Conservation (phyloP, 2,329 filamentous ascomycete species). For the Diaporthe vaccinii region DNA sequence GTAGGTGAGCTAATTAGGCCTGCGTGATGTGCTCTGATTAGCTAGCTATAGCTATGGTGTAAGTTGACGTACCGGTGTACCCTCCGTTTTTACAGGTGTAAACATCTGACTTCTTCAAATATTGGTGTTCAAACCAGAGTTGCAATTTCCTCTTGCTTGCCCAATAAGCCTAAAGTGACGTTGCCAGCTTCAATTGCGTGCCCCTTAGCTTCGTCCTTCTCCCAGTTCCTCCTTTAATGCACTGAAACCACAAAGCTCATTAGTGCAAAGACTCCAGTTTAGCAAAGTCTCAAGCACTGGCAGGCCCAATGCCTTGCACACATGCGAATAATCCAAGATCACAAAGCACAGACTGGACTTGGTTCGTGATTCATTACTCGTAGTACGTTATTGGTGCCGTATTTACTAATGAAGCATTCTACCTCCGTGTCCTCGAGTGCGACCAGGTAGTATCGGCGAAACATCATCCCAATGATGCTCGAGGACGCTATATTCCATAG, state of each 20-base stretch:
- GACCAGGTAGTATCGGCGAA: conserved; percentile 2
- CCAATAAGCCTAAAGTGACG: not conserved
- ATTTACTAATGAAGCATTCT: not conserved
- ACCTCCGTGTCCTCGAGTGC: not conserved
- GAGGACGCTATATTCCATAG: not conserved
- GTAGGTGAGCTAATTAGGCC: not conserved
- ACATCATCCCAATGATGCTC: conserved; percentile 33
- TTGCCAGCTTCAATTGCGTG: not conserved
- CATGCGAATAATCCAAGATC: not conserved
- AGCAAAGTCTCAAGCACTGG: not conserved
- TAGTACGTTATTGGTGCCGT: not conserved
- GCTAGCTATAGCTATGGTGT: not conserved
- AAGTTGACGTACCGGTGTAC: not conserved
- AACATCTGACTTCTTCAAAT: not conserved
- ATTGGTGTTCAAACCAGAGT: not conserved
- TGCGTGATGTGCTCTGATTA: not conserved
- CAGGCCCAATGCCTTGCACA: not conserved
- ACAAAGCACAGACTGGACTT: not conserved
- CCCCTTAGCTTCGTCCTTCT: not conserved
- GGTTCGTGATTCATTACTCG: not conserved
- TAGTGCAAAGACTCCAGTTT: not conserved
- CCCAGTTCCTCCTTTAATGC: not conserved
- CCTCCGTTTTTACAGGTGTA: not conserved
- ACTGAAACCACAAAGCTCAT: not conserved
- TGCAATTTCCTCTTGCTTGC: not conserved